Base-by-base conservation (phyloP, 768 basidiomycete genomes). In the Lyophyllum semitale region DNA sequence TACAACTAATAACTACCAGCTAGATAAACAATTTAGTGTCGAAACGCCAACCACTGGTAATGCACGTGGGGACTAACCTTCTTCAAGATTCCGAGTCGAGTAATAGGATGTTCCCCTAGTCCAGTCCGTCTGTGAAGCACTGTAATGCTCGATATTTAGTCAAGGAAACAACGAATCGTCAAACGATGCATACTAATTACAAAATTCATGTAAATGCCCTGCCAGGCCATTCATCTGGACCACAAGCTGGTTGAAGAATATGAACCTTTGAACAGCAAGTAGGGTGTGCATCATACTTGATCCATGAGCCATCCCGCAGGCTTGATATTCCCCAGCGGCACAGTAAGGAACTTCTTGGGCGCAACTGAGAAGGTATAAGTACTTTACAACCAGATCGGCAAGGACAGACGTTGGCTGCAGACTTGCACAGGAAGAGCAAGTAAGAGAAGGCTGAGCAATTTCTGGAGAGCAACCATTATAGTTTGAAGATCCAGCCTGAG, bases 1-100 rank as follows among this genome's bases (percentile, higher is more conserved):
- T 57, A 78, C 81, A 77, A 83, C 82, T 80, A 82, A 59, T 83
- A 83, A 65, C 80, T 82, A 45, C 81, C 81, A 58, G 81, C 82
- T 83, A 45, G 30, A 15, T 44, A n/a, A 22, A 23, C 25, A 44
- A 27, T n/a, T 48, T 25, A 37, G 26, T 22, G 18, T 23, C 11
- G 41, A 38, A 18, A n/a, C n/a, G 17, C 38, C 2, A 26, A 4
- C 20, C 13, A n/a, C 35, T 13, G 27, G 2, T 3, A n/a, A n/a
- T n/a, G n/a, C 8, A 3, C 9, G 20, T 22, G 23, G 42, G 1
- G 25, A 56, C 58, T 2, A 27, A 76, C 77, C 77, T 70, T 77
- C 77, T 66, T 78, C 77, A 18, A 77, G 64, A 45, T 61, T 73
- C n/a, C n/a, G n/a, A n/a, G n/a, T n/a, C 18, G 77, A 78, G 55